Conservation (phyloP, 73 alveolate species). For the Paramecium biaurelia region DNA sequence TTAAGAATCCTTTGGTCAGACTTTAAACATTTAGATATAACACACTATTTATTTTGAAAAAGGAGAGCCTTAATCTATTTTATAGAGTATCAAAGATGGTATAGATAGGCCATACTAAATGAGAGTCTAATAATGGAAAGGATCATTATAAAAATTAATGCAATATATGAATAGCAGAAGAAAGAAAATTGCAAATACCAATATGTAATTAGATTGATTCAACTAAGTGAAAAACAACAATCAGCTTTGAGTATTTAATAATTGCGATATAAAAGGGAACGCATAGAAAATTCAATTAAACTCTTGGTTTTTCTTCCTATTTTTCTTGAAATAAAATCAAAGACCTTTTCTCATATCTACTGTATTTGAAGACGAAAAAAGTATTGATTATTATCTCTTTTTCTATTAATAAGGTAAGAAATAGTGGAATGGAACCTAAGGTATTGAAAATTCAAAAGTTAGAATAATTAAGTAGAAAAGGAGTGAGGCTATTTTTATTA, state of each 20-base stretch:
- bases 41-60: not conserved
- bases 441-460: not conserved
- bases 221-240: not conserved
- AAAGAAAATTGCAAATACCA: not conserved
- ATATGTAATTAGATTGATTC: not conserved
- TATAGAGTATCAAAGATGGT: not conserved
- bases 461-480: no score
- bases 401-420: no score
- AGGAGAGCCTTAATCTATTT: not conserved
- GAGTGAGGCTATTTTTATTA: not conserved
- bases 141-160: not conserved
- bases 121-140: not conserved
- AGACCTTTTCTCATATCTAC: no score
- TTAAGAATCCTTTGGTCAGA: not conserved
- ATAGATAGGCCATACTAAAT: not conserved
- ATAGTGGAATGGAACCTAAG: not conserved
- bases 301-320: no score
- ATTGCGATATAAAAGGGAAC: no score
- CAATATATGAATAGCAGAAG: conserved; percentile 5
- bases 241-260: not conserved
- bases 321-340: no score
- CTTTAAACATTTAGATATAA: not conserved
- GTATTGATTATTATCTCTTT: no score
- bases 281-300: no score
- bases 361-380: no score